phyloP scores from a whole-genome alignment of 1,284 basidiomycete genomes.

The Ustilago sp. region DNA sequence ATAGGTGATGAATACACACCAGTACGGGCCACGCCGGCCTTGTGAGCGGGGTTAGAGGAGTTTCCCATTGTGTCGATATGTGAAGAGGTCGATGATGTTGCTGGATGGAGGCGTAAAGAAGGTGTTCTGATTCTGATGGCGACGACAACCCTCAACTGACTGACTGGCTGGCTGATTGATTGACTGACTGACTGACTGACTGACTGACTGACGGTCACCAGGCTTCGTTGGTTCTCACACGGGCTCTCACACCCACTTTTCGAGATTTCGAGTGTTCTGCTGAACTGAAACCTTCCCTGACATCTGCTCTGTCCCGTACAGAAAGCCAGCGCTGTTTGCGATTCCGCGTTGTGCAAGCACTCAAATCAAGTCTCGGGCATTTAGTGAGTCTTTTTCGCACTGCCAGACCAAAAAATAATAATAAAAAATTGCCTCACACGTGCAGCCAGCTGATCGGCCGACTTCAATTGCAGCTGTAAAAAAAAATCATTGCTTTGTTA shows the following conservation, averaged over 20 bases:
- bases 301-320: too few species aligned
- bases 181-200: not conserved
- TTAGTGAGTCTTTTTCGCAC: too few species aligned
- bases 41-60: conserved; percentile 68
- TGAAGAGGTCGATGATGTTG: conserved; percentile 47
- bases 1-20: conserved; percentile 50
- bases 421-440: not conserved
- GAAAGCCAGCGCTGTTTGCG: too few species aligned
- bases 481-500: not conserved
- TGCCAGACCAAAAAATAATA: too few species aligned
- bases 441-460: not conserved
- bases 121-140: conserved; percentile 28
- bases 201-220: not conserved
- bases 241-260: too few species aligned
- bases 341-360: too few species aligned
- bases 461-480: not conserved
- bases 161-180: not conserved
- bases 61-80: conserved; percentile 61
- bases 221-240: conserved; percentile 1
- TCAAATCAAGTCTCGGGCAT: too few species aligned
- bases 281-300: too few species aligned
- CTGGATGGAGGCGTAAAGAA: conserved; percentile 44
- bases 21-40: conserved; percentile 65
- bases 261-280: too few species aligned
- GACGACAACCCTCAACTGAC: conserved; percentile 17